Evolutionary conservation across 2,329 filamentous ascomycete species (phyloP), one percentile per base, ranked within the genome.

Genomic region (Acrocalymma vagum): DNA sequence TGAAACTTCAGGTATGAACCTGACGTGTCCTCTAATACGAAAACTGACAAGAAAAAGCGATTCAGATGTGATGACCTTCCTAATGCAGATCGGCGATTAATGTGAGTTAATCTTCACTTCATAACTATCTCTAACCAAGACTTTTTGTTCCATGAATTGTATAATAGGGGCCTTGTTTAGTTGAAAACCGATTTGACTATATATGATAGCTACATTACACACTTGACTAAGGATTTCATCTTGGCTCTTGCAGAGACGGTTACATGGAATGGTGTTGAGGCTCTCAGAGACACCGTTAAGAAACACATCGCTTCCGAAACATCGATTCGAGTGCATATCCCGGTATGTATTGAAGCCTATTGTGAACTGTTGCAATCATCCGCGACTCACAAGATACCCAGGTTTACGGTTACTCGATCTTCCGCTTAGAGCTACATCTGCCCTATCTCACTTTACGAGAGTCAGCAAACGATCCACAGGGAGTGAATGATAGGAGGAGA

Each of bases 281-380:
- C 49, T 2, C 18, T 55, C 6, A 21, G 32, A 16, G 39, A 53
- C 21, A 38, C 46, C 5, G 42, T 55, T 17, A 48, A 38, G 33
- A 51, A 51, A 15, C 44, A 55, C 29, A 18, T 53, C 13, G 27
- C 38, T 5, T 13, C 29, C n/a, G 9, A 48, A 16, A 44, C 49
- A 20, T 41, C 44, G 6, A 25, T 55, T 3, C 24, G 29, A 21
- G 33, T 48, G 2, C 35, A 36, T 6, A 45, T 42, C 20, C 29
- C 31, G 6, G 51, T 55, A 47, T 3, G 45, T 45, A 13, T 25
- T 9, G 13, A 11, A 28, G 7, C 9, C 24, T 27, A 23, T 14
- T 10, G n/a, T n/a, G 24, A 16, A 22, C 18, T 29, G n/a, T 9
- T 17, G 26, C 9, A 20, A 29, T 16, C 14, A n/a, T n/a, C n/a